Evolutionary conservation across 768 basidiomycete species (phyloP), one percentile per base, ranked within the genome.

Genomic region (Kondoa subrosea): DNA sequence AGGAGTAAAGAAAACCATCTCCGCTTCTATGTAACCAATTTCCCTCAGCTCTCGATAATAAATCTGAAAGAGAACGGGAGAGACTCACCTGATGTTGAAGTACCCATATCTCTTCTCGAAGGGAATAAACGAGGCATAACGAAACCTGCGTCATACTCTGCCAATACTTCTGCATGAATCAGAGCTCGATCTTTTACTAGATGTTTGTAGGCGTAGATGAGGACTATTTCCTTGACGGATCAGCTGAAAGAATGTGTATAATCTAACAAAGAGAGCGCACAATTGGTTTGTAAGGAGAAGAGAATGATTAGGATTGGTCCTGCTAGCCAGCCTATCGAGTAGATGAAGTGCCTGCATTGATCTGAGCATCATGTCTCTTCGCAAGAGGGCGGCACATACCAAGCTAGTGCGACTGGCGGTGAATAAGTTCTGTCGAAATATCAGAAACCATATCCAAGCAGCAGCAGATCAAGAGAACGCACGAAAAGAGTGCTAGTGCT

Each of bases 141-240:
- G 29, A 63, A 63, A 27, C 30, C 33, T 3, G n/a, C 34, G n/a
- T 63, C 61, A n/a, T 63, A 63, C 29, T 63, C 61, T 17, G 16
- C 16, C n/a, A 63, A 32, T 16, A 63, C 61, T 33, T 63, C 26
- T 27, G 61, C 61, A 32, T 27, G 33, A 32, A 63, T 17, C 29
- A 63, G 27, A 17, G 26, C 61, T 3, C 30, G 16, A 32, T 63
- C 61, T 16, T 33, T 27, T 27, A 63, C 30, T 4, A 63, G 30
- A 32, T 27, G 27, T 3, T 27, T 31, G 29, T 63, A 63, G 61
- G 3, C 34, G 27, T 27, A 63, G 61, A 63, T 63, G 61, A 63
- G 61, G 61, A 63, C 27, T 32, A 31, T n/a, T n/a, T n/a, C n/a
- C n/a, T n/a, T n/a, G n/a, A n/a, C n/a, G n/a, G n/a, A n/a, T n/a